phyloP scores from a whole-genome alignment of 75 land plant genomes.

The Pseudotsuga menziesii region DNA sequence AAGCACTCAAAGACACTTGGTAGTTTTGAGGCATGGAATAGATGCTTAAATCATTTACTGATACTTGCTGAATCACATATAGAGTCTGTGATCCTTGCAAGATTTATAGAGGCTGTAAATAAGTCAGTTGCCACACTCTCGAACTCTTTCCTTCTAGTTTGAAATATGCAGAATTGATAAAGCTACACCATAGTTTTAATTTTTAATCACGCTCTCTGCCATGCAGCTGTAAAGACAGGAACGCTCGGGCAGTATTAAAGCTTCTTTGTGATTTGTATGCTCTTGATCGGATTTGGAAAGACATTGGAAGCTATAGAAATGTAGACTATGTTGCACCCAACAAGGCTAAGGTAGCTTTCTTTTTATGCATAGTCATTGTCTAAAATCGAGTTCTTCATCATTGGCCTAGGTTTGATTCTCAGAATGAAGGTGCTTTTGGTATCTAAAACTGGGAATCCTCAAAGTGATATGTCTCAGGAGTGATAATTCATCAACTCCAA shows the following conservation, averaged over 20 bases:
- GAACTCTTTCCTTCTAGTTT: constrained; percentile 1
- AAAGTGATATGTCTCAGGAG: too few species aligned
- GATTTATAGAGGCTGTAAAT: constrained; percentile 77
- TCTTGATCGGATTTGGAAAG: constrained; percentile 95
- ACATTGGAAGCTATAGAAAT: constrained; percentile 91
- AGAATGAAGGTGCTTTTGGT: too few species aligned
- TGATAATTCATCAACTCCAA: too few species aligned
- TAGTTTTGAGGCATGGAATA: constrained; percentile 94
- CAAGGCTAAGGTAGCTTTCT: constrained; percentile 81
- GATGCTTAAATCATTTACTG: constrained; percentile 89
- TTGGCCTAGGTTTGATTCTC: background rate
- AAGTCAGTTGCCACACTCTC: constrained; percentile 30
- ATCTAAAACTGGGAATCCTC: too few species aligned
- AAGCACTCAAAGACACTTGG: constrained; percentile 92
- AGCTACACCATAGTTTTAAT: background rate
- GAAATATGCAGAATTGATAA: background rate
- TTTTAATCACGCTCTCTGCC: background rate
- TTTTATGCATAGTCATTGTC: background rate
- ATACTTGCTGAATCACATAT: constrained; percentile 97
- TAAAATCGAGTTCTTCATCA: background rate
- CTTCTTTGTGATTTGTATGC: constrained; percentile 96
- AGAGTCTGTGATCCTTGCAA: constrained; percentile 89
- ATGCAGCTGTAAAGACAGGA: constrained; percentile 72
- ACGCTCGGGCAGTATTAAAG: constrained; percentile 58
- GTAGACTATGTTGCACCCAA: constrained; percentile 98